These are phyloP conservation scores for Arthrobotrys sinensis DNA, from an alignment of 2,329 filamentous ascomycete genomes.

Conservation along the genomic window DNA sequence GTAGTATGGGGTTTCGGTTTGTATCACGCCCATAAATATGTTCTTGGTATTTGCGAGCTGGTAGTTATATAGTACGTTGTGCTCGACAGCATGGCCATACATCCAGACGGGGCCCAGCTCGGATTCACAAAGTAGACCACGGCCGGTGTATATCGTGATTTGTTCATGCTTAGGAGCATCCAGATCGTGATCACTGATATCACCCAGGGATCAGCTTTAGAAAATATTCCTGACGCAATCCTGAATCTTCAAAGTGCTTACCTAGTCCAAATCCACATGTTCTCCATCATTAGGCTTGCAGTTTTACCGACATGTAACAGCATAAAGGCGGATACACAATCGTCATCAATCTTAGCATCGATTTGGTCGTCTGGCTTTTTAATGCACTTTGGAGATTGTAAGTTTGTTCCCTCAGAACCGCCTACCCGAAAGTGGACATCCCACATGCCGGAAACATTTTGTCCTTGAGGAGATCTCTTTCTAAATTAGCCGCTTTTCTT, in stretches of 20 bases:
- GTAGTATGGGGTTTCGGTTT: conserved; percentile 85
- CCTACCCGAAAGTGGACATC: conserved; percentile 95
- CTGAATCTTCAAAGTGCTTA: not conserved
- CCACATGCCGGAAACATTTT: conserved; percentile 75
- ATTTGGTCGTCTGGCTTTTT: conserved; percentile 70
- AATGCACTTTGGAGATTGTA: conserved; percentile 68
- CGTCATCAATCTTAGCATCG: conserved; percentile 63
- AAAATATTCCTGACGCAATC: conserved; percentile 61
- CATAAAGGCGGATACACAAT: conserved; percentile 68
- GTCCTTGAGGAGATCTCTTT: conserved; percentile 70
- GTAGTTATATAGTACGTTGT: conserved; percentile 79
- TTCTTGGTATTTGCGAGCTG: conserved; percentile 83
- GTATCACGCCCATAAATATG: conserved; percentile 85
- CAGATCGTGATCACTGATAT: conserved; percentile 71
- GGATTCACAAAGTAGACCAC: conserved; percentile 70
- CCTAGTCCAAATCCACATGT: conserved; percentile 71
- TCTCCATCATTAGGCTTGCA: conserved; percentile 69
- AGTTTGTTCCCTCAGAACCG: conserved; percentile 74
- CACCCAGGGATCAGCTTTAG: not conserved
- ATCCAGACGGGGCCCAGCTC: conserved; percentile 72
- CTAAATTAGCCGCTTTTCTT: conserved; percentile 67
- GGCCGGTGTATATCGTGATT: conserved; percentile 70
- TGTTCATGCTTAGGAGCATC: conserved; percentile 68
- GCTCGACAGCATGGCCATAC: conserved; percentile 72
- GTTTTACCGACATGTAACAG: conserved; percentile 67